phyloP scores from a whole-genome alignment of 2,329 filamentous ascomycete genomes.

The Hymenoscyphus infarciens region DNA sequence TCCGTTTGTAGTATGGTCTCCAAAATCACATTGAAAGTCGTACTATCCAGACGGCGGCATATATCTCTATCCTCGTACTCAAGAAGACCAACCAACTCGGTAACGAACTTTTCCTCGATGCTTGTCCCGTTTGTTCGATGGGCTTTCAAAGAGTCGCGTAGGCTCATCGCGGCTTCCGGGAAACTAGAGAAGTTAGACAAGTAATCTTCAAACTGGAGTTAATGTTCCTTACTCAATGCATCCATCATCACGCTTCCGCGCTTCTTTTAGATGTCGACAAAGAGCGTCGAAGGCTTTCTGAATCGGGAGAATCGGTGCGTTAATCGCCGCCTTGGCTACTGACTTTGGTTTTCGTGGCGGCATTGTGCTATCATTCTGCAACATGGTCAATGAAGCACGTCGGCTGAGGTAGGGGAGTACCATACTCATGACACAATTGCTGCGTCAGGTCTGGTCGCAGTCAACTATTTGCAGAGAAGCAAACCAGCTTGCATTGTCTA shows the following conservation, averaged over 20 bases:
- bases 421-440: not conserved
- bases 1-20: slow-evolving; percentile 24
- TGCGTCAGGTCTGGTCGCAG: not conserved
- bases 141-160: slow-evolving; percentile 16
- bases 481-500: not conserved
- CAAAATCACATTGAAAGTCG: slow-evolving; percentile 23
- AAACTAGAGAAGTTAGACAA: slow-evolving; percentile 7
- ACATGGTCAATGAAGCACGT: not conserved
- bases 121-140: slow-evolving; percentile 10
- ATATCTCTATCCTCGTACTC: slow-evolving; percentile 20
- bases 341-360: not conserved
- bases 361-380: not conserved
- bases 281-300: slow-evolving; percentile 15
- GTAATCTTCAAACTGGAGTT: not conserved
- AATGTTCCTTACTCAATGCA: slow-evolving; percentile 16
- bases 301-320: not conserved
- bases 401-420: not conserved
- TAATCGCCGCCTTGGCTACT: not conserved
- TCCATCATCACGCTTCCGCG: slow-evolving; percentile 4
- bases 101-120: slow-evolving; percentile 12
- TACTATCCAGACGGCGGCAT: slow-evolving; percentile 23
- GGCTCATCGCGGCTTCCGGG: not conserved
- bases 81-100: slow-evolving; percentile 16
- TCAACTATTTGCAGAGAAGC: not conserved
- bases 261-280: slow-evolving; percentile 12